A percentile compares a stretch with the other conserved stretches of the same genome.
Conservation (phyloP, 2,329 filamentous ascomycete species). For the Penicillium sp. region DNA sequence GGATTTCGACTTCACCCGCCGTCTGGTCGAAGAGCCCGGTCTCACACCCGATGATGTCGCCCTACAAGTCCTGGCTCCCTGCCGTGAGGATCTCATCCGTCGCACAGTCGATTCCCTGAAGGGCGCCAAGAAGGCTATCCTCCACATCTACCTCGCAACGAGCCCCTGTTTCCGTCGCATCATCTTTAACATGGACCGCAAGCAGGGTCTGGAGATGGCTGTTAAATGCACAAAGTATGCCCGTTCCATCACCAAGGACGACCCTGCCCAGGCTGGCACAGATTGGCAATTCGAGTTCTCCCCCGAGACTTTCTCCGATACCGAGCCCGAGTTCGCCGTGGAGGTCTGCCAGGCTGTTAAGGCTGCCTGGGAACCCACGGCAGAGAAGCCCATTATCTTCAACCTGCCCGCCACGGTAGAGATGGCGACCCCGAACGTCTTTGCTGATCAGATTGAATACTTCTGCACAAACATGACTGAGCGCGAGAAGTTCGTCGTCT, state of each 20-base stretch:
- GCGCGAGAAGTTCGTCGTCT: conserved; percentile 82
- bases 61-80: conserved; percentile 89
- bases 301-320: conserved; percentile 76
- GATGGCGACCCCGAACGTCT: conserved; percentile 90
- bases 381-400: conserved; percentile 83
- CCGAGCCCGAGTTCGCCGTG: conserved; percentile 76
- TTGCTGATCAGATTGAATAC: conserved; percentile 93
- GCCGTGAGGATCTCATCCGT: conserved; percentile 84
- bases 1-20: conserved; percentile 91
- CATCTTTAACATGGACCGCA: conserved; percentile 82
- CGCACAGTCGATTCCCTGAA: conserved; percentile 84
- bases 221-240: conserved; percentile 83
- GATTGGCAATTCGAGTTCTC: conserved; percentile 54
- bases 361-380: conserved; percentile 81
- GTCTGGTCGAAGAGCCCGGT: conserved; percentile 79
- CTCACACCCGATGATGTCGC: conserved; percentile 83
- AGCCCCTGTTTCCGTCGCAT: conserved; percentile 92
- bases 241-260: conserved; percentile 82
- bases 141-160: conserved; percentile 95
- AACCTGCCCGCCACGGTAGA: conserved; percentile 96
- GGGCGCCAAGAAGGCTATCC: conserved; percentile 87
- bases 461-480: conserved; percentile 85
- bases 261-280: conserved; percentile 55
- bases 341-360: conserved; percentile 90
- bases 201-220: conserved; percentile 76